A percentile compares a stretch with the other conserved stretches of the same genome.
Conservation (phyloP, 768 basidiomycete genomes). For the Podaxis sp. region DNA sequence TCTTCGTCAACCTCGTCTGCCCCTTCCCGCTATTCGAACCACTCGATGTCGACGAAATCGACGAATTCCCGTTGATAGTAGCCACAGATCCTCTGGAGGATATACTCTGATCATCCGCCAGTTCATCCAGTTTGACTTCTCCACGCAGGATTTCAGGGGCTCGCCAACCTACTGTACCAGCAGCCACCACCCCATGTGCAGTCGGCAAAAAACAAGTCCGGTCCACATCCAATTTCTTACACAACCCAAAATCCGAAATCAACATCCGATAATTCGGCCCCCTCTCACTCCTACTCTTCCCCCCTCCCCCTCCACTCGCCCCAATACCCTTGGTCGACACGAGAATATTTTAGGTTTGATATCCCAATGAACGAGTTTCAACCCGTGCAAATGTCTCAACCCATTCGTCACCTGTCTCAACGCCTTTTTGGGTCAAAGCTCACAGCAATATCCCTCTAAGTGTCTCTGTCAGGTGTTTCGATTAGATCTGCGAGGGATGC, state of each 20-base stretch:
- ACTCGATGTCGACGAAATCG: too few relatives aligned
- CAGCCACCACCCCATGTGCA: too few relatives aligned
- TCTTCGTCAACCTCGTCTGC: too few relatives aligned
- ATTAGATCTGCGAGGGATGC: constrained; percentile 87
- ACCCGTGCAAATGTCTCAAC: constrained; percentile 83
- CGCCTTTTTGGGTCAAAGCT: constrained; percentile 88
- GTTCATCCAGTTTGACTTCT: too few relatives aligned
- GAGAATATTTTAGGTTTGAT: constrained; percentile 98
- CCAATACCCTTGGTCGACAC: constrained; percentile 68
- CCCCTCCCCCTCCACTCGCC: constrained; percentile 29
- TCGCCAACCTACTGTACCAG: too few relatives aligned
- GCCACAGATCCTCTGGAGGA: too few relatives aligned
- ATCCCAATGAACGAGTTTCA: constrained; percentile 97
- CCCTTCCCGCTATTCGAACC: too few relatives aligned
- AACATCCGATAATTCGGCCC: constrained; percentile 66
- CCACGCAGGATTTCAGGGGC: too few relatives aligned
- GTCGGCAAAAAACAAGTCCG: too few relatives aligned
- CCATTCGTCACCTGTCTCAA: constrained; percentile 86
- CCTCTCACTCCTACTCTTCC: background rate
- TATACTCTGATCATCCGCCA: too few relatives aligned
- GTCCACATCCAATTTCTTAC: constrained; percentile 92
- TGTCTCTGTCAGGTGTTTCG: constrained; percentile 68
- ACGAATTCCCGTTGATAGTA: too few relatives aligned
- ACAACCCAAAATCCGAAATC: constrained; percentile 96
- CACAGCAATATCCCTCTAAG: constrained; percentile 74